Conservation (phyloP, 805 yeast genomes). For the Candida yuanshanica region DNA sequence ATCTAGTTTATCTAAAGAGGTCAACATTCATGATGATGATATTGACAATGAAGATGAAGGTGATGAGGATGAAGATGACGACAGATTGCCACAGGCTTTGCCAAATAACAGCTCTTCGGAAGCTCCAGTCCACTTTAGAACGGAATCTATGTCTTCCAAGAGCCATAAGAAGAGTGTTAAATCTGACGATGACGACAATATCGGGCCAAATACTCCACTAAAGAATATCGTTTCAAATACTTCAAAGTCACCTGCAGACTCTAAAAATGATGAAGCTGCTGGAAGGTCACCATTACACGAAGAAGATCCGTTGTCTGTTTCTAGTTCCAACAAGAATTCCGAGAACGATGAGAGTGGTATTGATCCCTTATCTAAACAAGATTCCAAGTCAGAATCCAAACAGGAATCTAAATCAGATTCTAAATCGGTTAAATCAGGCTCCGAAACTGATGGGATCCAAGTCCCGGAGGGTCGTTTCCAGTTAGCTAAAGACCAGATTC, state of each 20-base stretch:
- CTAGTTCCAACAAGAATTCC: constrained; percentile 2
- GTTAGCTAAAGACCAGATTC: constrained; percentile 6
- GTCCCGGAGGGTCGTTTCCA: constrained; percentile 22
- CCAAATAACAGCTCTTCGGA: constrained; percentile 4
- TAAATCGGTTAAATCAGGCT: constrained; percentile 8
- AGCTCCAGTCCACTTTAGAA: constrained; percentile 14
- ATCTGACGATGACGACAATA: constrained; percentile 10
- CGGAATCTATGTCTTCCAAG: constrained; percentile 14
- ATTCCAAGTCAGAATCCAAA: neutral
- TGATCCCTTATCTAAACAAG: constrained; percentile 8
- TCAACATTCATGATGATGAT: constrained; percentile 6
- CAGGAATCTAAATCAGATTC: neutral
- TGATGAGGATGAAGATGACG: constrained; percentile 18
- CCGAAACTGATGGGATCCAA: constrained; percentile 12
- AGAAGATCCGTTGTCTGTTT: constrained; percentile 14
- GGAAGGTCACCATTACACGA: constrained; percentile 7
- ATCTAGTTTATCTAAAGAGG: constrained; percentile 20
- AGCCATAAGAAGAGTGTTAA: constrained; percentile 5
- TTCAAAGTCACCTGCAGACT: neutral
- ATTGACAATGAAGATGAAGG: constrained; percentile 19
- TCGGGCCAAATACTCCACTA: constrained; percentile 20
- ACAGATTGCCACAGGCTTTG: constrained; percentile 8
- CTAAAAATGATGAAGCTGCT: neutral
- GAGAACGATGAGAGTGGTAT: constrained; percentile 7
- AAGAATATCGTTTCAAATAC: neutral